Conservation (phyloP, 2,329 filamentous ascomycete genomes). For the Exophiala lecanii-corni region DNA sequence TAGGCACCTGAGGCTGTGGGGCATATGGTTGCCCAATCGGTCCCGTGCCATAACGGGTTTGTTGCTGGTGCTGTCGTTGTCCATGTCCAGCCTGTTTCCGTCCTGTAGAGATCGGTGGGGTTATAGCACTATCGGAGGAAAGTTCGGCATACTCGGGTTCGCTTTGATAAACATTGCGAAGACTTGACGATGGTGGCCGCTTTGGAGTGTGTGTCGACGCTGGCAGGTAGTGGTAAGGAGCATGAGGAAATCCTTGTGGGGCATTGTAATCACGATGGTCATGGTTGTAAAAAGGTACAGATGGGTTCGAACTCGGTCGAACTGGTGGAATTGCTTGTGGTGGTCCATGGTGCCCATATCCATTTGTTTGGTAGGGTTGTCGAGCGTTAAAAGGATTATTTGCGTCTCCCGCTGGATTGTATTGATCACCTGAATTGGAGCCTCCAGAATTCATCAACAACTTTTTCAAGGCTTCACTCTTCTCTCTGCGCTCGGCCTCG, state of each 20-base stretch:
- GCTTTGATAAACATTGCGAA: constrained; percentile 20
- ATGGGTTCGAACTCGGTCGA: constrained; percentile 14
- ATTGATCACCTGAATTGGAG: constrained; percentile 12
- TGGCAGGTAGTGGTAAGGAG: constrained; percentile 12
- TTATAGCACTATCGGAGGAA: constrained; percentile 20
- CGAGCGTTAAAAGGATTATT: constrained; percentile 28
- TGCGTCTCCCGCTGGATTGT: constrained; percentile 30
- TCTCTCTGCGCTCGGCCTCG: constrained; percentile 39
- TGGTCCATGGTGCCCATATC: background rate
- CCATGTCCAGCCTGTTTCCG: constrained; percentile 11
- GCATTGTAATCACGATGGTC: constrained; percentile 8
- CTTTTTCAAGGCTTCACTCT: constrained; percentile 43
- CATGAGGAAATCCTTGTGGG: constrained; percentile 2
- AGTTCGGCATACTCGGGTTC: constrained; percentile 23
- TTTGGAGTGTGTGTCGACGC: constrained; percentile 15
- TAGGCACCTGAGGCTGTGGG: constrained; percentile 19
- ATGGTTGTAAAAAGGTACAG: constrained; percentile 13
- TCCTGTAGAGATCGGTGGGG: constrained; percentile 20
- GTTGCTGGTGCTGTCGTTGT: constrained; percentile 2
- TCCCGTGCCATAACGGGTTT: constrained; percentile 5
- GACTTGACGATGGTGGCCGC: constrained; percentile 18
- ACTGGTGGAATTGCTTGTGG: constrained; percentile 5
- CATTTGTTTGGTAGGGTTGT: constrained; percentile 13
- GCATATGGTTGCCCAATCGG: constrained; percentile 13
- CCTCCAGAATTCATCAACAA: constrained; percentile 37